Evolutionary conservation across 768 basidiomycete species (phyloP).

Genomic region (Symmetrospora coprosmae): DNA sequence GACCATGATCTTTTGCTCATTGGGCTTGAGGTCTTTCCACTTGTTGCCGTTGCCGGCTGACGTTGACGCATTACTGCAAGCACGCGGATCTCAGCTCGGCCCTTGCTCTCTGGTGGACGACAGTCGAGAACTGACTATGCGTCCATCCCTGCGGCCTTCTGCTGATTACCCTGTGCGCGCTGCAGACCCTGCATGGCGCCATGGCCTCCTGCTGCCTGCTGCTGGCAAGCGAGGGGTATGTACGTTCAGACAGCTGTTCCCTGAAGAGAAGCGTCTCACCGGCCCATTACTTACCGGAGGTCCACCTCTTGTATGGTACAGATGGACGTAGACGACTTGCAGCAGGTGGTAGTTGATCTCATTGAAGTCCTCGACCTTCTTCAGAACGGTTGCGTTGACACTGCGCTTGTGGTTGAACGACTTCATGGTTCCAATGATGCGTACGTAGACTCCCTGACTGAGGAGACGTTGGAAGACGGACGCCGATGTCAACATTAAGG

Average conservation of each 20-base stretch:
- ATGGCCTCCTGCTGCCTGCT: background rate
- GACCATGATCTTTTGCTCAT: conserved; percentile 54
- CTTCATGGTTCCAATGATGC: conserved; percentile 68
- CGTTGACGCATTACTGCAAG: conserved; percentile 27
- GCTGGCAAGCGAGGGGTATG: background rate
- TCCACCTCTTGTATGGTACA: conserved; percentile 51
- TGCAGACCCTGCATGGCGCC: conserved; percentile 4
- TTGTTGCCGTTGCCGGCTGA: conserved; percentile 42
- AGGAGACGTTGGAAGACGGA: too few species aligned
- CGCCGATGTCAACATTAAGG: too few species aligned
- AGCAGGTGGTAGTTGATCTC: conserved; percentile 71
- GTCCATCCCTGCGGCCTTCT: background rate
- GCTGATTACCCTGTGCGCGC: background rate
- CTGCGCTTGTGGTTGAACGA: conserved; percentile 66
- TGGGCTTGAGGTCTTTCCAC: conserved; percentile 44
- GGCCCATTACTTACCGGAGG: conserved; percentile 33
- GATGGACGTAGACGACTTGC: conserved; percentile 56
- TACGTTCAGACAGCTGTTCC: background rate
- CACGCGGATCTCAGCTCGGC: background rate
- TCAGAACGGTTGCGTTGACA: conserved; percentile 62
- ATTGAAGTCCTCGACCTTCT: conserved; percentile 52
- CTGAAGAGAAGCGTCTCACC: background rate
- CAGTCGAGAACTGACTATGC: background rate
- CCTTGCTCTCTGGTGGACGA: background rate
- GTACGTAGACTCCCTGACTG: conserved; percentile 65